Evolutionary conservation across 2,329 filamentous ascomycete species (phyloP).

Genomic region (Chaetomium sp.): DNA sequence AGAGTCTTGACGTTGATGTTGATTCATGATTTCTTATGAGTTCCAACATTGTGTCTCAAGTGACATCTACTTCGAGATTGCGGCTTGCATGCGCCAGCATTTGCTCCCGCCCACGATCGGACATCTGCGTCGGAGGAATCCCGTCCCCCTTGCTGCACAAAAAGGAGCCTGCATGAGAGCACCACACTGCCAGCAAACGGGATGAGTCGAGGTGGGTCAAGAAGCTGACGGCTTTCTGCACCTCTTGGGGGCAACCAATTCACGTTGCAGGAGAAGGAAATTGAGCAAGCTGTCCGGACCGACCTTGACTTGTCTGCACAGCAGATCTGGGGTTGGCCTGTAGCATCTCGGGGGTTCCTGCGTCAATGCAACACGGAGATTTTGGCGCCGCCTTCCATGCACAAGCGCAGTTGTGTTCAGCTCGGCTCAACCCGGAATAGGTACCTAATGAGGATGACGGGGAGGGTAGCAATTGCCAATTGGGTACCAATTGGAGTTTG

Average conservation of each 20-base stretch:
- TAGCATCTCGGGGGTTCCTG: constrained; percentile 31
- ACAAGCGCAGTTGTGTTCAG: neutral
- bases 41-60: too few species aligned
- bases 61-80: too few species aligned
- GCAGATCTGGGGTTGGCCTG: constrained; percentile 24
- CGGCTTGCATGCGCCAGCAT: too few species aligned
- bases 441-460: too few species aligned
- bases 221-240: constrained; percentile 16
- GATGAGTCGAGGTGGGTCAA: constrained; percentile 11
- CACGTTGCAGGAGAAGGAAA: constrained; percentile 15
- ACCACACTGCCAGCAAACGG: constrained; percentile 15
- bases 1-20: too few species aligned
- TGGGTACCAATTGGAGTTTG: neutral
- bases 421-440: too few species aligned
- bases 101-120: too few species aligned
- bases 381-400: constrained; percentile 6
- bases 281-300: neutral
- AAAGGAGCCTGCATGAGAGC: neutral
- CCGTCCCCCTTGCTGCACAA: neutral
- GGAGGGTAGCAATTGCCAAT: neutral
- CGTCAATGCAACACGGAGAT: constrained; percentile 29
- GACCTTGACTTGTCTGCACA: neutral
- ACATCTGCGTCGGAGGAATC: too few species aligned
- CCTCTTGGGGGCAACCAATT: constrained; percentile 8
- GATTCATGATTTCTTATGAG: too few species aligned